Evolutionary conservation across 208 protist genomes (phyloP).

Genomic region (Trypanosoma cruzi): DNA sequence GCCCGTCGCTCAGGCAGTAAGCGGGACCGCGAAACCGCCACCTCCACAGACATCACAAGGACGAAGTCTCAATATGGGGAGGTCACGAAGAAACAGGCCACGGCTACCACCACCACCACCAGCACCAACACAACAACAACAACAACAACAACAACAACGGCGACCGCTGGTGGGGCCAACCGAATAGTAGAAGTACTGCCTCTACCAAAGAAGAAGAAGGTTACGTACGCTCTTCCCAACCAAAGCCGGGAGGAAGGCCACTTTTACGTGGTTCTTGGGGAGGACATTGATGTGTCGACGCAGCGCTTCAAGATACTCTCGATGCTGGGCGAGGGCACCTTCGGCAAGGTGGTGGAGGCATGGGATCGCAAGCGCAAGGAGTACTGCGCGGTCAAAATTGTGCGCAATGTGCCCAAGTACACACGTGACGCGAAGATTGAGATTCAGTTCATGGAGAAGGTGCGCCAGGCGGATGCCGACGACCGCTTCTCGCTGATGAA

Average conservation of each 20-base stretch:
- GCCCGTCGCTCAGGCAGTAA: slow-evolving; percentile 75
- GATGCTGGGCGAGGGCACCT: slow-evolving; percentile 87
- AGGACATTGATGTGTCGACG: slow-evolving; percentile 88
- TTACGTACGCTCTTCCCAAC: slow-evolving; percentile 79
- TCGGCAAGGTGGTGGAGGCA: slow-evolving; percentile 89
- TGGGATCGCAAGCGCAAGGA: slow-evolving; percentile 88
- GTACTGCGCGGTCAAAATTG: slow-evolving; percentile 91
- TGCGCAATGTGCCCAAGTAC: slow-evolving; percentile 86
- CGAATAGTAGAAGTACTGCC: slow-evolving; percentile 10
- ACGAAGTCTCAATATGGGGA: slow-evolving; percentile 11
- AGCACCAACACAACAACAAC: background rate
- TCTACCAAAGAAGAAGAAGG: slow-evolving; percentile 74
- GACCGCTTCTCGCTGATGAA: slow-evolving; percentile 82
- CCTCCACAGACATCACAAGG: slow-evolving; percentile 42
- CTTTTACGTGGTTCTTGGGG: slow-evolving; percentile 90
- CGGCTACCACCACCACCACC: background rate
- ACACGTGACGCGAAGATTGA: slow-evolving; percentile 87
- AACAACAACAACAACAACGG: slow-evolving; percentile 23
- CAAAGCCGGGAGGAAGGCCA: slow-evolving; percentile 91
- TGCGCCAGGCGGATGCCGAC: slow-evolving; percentile 57
- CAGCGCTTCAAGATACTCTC: slow-evolving; percentile 91
- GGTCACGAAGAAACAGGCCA: background rate
- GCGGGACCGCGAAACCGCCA: slow-evolving; percentile 63
- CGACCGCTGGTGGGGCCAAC: background rate
- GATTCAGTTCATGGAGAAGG: slow-evolving; percentile 86